These are phyloP conservation scores for Moelleriella libera DNA, from an alignment of 2,329 filamentous ascomycete species.

Conservation along the genomic window DNA sequence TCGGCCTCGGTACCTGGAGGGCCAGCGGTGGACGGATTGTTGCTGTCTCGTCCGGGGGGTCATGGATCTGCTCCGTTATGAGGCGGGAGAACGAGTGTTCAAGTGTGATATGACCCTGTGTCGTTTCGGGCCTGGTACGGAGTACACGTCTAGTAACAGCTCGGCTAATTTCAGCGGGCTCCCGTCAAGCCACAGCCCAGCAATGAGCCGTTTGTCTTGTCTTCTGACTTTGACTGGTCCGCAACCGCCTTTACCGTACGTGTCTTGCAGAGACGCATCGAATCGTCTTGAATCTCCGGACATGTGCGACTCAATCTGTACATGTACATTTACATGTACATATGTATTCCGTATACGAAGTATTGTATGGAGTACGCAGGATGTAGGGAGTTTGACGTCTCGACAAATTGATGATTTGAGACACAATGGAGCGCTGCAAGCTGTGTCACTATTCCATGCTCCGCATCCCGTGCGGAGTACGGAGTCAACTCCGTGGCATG, in stretches of 20 bases:
- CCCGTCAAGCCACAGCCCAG: background rate
- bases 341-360: too few relatives aligned
- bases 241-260: too few relatives aligned
- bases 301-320: background rate
- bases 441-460: background rate
- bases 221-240: too few relatives aligned
- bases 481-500: background rate
- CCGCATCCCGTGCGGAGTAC: too few relatives aligned
- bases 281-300: background rate
- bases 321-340: too few relatives aligned
- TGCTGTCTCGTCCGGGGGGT: conserved; percentile 15
- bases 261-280: background rate
- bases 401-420: background rate
- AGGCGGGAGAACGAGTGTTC: conserved; percentile 3
- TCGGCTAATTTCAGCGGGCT: background rate
- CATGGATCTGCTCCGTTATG: conserved; percentile 18
- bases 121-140: background rate
- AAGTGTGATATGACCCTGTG: background rate
- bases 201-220: background rate
- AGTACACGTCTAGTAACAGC: background rate
- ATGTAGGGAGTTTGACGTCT: background rate
- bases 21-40: conserved; percentile 14
- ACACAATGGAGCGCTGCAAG: background rate
- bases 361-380: background rate
- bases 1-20: conserved; percentile 18